A percentile compares a stretch with the other conserved stretches of the same genome.
These are phyloP conservation scores for Neocucurbitaria cava DNA, from an alignment of 2,329 filamentous ascomycete genomes.

Conservation along the genomic window DNA sequence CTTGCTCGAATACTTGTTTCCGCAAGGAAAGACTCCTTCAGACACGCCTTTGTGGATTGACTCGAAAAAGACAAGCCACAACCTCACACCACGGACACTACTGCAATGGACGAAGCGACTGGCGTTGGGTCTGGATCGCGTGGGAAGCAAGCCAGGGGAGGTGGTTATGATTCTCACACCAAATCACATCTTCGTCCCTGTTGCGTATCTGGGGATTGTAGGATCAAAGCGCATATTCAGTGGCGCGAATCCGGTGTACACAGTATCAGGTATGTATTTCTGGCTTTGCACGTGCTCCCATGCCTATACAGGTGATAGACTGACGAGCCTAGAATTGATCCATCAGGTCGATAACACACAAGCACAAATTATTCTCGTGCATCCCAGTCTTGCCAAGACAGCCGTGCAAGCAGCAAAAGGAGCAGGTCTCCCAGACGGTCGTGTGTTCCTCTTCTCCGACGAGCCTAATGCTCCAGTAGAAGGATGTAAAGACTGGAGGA, in stretches of 20 bases:
- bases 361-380: conserved; percentile 40
- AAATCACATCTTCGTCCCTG: conserved; percentile 62
- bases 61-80: conserved; percentile 51
- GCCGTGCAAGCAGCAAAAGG: conserved; percentile 38
- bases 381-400: conserved; percentile 37
- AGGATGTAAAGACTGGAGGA: conserved; percentile 43
- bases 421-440: conserved; percentile 36
- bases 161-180: conserved; percentile 61
- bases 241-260: conserved; percentile 62
- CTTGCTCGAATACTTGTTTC: conserved; percentile 46
- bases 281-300: neutral
- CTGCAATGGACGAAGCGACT: conserved; percentile 60
- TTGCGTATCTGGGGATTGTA: conserved; percentile 60
- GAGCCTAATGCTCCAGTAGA: conserved; percentile 26
- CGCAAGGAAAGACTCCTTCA: conserved; percentile 33
- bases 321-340: conserved; percentile 37
- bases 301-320: neutral
- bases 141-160: conserved; percentile 56
- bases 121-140: conserved; percentile 54
- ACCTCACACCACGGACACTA: conserved; percentile 55
- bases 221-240: conserved; percentile 61
- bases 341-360: conserved; percentile 46
- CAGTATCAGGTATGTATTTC: conserved; percentile 51
- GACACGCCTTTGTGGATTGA: conserved; percentile 61
- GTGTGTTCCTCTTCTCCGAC: conserved; percentile 45